Conservation (phyloP, 768 basidiomycete species). For the Mycena floridula region DNA sequence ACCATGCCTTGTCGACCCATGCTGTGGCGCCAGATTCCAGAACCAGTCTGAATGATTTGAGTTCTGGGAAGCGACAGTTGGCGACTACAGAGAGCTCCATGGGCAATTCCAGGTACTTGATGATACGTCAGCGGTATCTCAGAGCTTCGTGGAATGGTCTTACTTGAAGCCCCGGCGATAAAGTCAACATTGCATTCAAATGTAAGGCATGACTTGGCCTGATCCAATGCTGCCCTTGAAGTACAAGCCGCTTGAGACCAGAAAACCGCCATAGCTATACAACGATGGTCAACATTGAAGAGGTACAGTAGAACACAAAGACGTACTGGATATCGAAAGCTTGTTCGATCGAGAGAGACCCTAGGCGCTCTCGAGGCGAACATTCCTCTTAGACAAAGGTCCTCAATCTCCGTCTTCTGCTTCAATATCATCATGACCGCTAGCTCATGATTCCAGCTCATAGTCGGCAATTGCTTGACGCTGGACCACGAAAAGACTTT, state of each 20-base stretch:
- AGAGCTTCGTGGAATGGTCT: not conserved
- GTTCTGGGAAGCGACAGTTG: constrained; percentile 30
- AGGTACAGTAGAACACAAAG: no score
- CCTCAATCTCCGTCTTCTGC: no score
- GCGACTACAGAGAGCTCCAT: constrained; percentile 35
- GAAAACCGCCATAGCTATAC: no score
- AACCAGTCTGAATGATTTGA: constrained; percentile 34
- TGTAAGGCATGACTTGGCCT: constrained; percentile 15
- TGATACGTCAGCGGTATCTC: not conserved
- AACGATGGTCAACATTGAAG: no score
- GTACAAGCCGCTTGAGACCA: constrained; percentile 19
- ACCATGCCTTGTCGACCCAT: constrained; percentile 27
- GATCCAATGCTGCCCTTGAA: constrained; percentile 24
- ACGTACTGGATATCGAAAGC: no score
- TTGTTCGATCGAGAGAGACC: no score
- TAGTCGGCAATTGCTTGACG: no score
- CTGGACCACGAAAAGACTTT: constrained; percentile 41
- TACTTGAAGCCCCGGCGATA: constrained; percentile 23
- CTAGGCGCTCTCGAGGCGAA: no score
- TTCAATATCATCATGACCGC: no score
- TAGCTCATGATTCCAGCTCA: no score
- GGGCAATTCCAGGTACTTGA: constrained; percentile 38
- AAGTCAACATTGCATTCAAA: constrained; percentile 21
- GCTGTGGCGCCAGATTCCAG: constrained; percentile 33
- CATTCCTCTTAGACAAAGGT: no score